These are phyloP conservation scores for Stereum hirsutum DNA, from an alignment of 1,284 basidiomycete genomes.

Conservation along the genomic window DNA sequence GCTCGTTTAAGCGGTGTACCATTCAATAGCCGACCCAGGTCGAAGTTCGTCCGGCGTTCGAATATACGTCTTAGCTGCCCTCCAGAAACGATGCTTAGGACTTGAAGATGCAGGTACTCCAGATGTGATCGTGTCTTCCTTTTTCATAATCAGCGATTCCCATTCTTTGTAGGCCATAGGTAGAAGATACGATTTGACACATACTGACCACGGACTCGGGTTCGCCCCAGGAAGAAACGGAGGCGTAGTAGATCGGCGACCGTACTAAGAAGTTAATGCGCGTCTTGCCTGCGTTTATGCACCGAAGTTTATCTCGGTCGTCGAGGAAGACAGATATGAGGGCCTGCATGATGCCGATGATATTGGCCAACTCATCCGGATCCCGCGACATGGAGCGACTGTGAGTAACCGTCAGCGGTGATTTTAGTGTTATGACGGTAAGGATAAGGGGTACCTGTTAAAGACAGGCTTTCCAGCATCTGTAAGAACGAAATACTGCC, in stretches of 20 bases:
- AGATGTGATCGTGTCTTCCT: constrained; percentile 87
- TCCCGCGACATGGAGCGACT: constrained; percentile 46
- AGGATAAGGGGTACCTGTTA: constrained; percentile 46
- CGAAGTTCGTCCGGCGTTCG: constrained; percentile 84
- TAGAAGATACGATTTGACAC: constrained; percentile 12
- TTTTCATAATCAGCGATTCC: constrained; percentile 29
- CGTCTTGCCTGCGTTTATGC: constrained; percentile 66
- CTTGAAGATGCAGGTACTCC: constrained; percentile 90
- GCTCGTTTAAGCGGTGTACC: constrained; percentile 33
- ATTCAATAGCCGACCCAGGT: constrained; percentile 76
- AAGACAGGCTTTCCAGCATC: constrained; percentile 94
- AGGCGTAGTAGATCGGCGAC: constrained; percentile 86
- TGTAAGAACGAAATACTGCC: constrained; percentile 88
- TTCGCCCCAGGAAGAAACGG: constrained; percentile 86
- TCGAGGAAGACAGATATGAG: constrained; percentile 88
- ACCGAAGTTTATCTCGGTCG: constrained; percentile 75
- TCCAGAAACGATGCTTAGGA: constrained; percentile 83
- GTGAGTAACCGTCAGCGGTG: constrained; percentile 5
- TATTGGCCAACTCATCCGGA: constrained; percentile 62
- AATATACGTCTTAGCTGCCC: constrained; percentile 83
- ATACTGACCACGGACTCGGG: constrained; percentile 90
- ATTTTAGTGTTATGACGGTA: constrained; percentile 4
- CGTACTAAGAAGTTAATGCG: constrained; percentile 83
- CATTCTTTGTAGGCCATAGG: neutral
- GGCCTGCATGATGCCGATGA: constrained; percentile 91